Conservation (phyloP, 768 basidiomycete species). For the Pluteus cervinus region DNA sequence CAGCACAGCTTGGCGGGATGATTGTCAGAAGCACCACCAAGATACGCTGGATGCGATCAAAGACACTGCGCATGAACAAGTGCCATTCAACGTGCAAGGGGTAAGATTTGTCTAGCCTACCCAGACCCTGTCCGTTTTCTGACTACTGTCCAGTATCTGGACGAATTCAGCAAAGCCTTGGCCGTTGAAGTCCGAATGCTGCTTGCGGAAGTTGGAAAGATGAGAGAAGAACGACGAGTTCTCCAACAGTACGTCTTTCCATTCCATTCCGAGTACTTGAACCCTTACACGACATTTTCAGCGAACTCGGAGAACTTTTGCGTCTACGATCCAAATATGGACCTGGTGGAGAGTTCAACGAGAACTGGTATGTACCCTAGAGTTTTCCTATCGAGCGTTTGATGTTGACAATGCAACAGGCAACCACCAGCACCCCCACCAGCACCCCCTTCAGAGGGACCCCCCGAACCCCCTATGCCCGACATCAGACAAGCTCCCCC, state of each 20-base stretch:
- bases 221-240: conserved; percentile 72
- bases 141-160: conserved; percentile 53
- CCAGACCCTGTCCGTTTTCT: background rate
- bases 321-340: conserved; percentile 70
- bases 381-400: background rate
- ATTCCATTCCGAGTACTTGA: conserved; percentile 2
- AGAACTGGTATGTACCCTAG: conserved; percentile 57
- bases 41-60: conserved; percentile 65
- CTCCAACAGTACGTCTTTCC: conserved; percentile 63
- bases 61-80: conserved; percentile 67
- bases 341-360: conserved; percentile 81
- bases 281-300: conserved; percentile 18
- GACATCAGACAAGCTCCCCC: conserved; percentile 42
- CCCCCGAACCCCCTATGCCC: conserved; percentile 31
- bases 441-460: conserved; percentile 31
- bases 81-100: conserved; percentile 79
- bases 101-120: conserved; percentile 35
- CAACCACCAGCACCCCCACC: conserved; percentile 33
- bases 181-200: conserved; percentile 81
- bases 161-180: conserved; percentile 82
- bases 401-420: conserved; percentile 19
- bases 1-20: conserved; percentile 66
- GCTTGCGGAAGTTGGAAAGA: conserved; percentile 75
- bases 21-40: conserved; percentile 56
- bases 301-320: conserved; percentile 72